Percentiles rank a stretch among this genome's conserved stretches.
These are phyloP conservation scores for Phlyctochytrium planicorne DNA, from an alignment of 192 early-diverging fungal genomes.

Conservation along the genomic window DNA sequence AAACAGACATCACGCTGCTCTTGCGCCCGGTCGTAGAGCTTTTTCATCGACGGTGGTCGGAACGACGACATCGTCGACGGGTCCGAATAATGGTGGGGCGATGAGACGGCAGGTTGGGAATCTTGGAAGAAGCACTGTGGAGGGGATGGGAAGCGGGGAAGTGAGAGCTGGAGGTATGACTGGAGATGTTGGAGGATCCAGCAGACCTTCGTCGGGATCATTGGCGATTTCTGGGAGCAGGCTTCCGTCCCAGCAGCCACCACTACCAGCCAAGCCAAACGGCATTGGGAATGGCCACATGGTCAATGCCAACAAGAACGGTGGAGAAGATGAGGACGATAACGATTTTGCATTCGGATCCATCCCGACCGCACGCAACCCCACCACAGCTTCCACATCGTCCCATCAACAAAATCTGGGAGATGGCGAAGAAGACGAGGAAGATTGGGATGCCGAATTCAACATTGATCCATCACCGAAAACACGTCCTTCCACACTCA, in stretches of 20 bases:
- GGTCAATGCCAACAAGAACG: no score
- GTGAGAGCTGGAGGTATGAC: no score
- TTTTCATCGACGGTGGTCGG: background rate
- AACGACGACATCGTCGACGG: background rate
- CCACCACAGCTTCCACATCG: background rate
- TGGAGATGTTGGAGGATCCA: no score
- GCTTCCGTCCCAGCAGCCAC: background rate
- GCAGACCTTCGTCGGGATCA: no score
- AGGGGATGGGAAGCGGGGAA: no score
- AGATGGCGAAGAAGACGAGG: background rate
- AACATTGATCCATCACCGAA: no score
- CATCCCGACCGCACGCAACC: background rate
- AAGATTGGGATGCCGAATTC: background rate
- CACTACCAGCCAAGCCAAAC: background rate
- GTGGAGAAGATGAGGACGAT: slow-evolving; percentile 25
- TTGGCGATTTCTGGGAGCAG: background rate
- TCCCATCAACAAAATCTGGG: background rate
- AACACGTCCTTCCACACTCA: slow-evolving; percentile 8
- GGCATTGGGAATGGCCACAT: no score
- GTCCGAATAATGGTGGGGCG: background rate
- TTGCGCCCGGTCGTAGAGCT: slow-evolving; percentile 19
- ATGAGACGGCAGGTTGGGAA: no score
- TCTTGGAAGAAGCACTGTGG: no score
- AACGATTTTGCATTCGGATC: background rate
- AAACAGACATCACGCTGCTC: no score